These are phyloP conservation scores for Penicillium sp. DNA, from an alignment of 2,329 filamentous ascomycete species.

Conservation along the genomic window DNA sequence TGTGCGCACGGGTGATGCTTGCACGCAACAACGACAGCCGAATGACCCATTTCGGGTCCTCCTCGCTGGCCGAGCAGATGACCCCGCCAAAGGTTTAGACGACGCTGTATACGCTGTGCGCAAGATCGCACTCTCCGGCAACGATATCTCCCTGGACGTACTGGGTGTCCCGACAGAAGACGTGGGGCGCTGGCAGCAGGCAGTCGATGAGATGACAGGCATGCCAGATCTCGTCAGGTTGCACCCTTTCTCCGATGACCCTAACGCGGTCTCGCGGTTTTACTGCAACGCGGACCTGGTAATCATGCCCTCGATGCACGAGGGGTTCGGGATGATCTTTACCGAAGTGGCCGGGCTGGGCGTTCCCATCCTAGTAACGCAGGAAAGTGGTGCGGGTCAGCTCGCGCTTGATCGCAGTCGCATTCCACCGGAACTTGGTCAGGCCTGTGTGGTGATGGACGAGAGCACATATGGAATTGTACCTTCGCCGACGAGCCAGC, in stretches of 20 bases:
- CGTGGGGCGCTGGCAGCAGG: not conserved
- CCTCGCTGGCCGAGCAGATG: slow-evolving; percentile 1
- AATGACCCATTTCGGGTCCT: not conserved
- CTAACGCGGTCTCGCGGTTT: not conserved
- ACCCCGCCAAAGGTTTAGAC: not conserved
- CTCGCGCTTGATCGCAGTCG: slow-evolving; percentile 1
- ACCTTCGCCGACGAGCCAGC: not conserved
- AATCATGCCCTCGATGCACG: slow-evolving; percentile 1
- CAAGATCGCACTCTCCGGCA: not conserved
- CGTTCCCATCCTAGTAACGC: not conserved
- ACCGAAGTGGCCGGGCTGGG: not conserved
- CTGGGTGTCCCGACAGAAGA: not conserved
- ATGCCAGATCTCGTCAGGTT: not conserved
- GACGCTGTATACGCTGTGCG: not conserved
- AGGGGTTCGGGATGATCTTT: slow-evolving; percentile 1
- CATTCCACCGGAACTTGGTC: not conserved
- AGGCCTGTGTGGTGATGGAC: not conserved
- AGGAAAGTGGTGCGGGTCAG: not conserved
- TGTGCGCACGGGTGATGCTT: not conserved
- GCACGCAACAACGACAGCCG: not conserved
- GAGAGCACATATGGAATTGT: slow-evolving; percentile 1
- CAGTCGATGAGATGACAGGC: not conserved
- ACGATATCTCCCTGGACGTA: not conserved
- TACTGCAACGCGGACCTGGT: not conserved
- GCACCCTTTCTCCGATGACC: not conserved